Base-by-base conservation (phyloP, 352 stramenopile species). In the Globisporangium canariense region DNA sequence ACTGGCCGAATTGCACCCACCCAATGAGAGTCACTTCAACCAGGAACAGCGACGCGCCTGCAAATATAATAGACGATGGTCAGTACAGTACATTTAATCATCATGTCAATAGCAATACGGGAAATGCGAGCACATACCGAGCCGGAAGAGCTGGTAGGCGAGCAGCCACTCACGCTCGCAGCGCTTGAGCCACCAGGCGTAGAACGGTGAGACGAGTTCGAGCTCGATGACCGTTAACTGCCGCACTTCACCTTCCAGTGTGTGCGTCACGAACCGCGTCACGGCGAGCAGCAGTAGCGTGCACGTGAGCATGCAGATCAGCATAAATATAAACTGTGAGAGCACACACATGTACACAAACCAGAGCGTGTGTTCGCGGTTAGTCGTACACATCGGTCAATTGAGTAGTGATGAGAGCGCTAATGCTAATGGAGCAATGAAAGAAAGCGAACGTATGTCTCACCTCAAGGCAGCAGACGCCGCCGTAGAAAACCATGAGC, bases 91-190 rank as follows among this genome's bases (percentile, higher is more conserved):
- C 16, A 4, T 45, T 45, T 13, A 45, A 7, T 13, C 10, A 10
- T 4, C 38, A 45, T 4, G 38, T 45, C 38, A 45, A 10, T 45
- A 20, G 3, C 34, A 40, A 40, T 20, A 47, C 16, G 41, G 41
- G 41, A 7, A 6, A 47, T 7, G 20, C 5, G 3, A 13, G 18
- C 30, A 60, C 36, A 54, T 36, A 65, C 71, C 74, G 41, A 65
- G 58, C 9, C 79, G 70, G 67, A 94, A 94, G 32, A 93, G 69
- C 25, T 76, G 69, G 60, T 89, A 92, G 16, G 86, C 80, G 3
- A 90, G 62, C 28, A 88, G 61, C 83, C 83, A 94, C 64, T 94
- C 83, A 45, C 70, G 74, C 66, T 91, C 83, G 63, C 86, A 93
- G 59, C 80, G 82, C 53, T 63, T 55, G 22, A 83, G 60, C 86